Conservation (phyloP, 495 filamentous ascomycete species). For the Aspergillus affinis region DNA sequence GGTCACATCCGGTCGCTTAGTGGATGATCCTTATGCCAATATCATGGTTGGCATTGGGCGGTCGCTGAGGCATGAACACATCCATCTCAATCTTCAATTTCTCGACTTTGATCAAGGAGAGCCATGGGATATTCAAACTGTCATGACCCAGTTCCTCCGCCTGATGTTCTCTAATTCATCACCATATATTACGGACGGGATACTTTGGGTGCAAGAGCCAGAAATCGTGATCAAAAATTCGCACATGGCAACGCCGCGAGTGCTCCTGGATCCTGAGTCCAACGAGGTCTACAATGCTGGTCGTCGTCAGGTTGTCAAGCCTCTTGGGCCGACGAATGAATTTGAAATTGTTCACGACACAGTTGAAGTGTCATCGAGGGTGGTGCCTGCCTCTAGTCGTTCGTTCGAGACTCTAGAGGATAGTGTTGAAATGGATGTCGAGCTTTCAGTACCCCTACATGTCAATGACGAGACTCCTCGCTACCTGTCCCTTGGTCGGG, state of each 20-base stretch:
- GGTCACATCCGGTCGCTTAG: background rate
- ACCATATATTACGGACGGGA: background rate
- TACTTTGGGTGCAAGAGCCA: background rate
- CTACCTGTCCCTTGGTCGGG: background rate
- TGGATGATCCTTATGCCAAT: conserved; percentile 1
- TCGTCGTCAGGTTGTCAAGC: background rate
- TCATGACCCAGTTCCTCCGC: background rate
- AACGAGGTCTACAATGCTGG: background rate
- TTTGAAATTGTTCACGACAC: background rate
- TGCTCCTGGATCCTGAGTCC: background rate
- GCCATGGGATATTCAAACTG: background rate
- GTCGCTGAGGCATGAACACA: background rate
- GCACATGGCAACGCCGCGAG: background rate
- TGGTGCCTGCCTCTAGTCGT: background rate
- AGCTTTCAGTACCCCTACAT: background rate
- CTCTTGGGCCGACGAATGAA: background rate
- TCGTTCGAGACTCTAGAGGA: background rate
- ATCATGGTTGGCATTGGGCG: conserved; percentile 4
- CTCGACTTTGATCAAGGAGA: background rate
- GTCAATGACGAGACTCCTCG: background rate
- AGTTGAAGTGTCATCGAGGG: background rate
- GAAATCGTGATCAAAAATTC: background rate
- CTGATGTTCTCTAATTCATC: background rate
- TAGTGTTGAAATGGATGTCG: background rate
- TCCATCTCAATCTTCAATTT: background rate